These are phyloP conservation scores for Eucalyptus lansdowneana DNA, from an alignment of 345 rosid genomes.

Conservation along the genomic window DNA sequence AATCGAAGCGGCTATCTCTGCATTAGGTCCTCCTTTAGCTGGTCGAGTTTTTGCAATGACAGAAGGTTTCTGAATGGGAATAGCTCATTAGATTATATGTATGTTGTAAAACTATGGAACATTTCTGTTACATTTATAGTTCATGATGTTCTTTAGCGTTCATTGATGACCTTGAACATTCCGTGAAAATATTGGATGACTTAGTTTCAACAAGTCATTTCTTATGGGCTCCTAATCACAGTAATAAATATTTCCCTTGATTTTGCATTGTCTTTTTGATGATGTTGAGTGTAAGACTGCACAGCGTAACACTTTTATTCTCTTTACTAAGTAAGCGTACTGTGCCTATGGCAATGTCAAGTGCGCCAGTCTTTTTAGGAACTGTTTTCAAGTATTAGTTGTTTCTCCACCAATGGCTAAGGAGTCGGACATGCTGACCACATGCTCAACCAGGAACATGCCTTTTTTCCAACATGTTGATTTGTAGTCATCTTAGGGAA, in stretches of 20 bases:
- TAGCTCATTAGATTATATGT: background rate
- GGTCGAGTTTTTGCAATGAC: conserved; percentile 77
- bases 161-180: background rate
- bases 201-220: background rate
- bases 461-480: background rate
- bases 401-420: background rate
- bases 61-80: conserved; percentile 46
- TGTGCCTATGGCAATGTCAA: background rate
- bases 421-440: background rate
- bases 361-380: background rate
- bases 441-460: background rate
- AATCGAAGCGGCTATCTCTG: conserved; percentile 57
- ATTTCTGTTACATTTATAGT: background rate
- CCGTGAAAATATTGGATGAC: background rate
- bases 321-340: background rate
- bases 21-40: conserved; percentile 42
- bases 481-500: background rate
- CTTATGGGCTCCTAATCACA: background rate
- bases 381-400: background rate
- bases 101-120: background rate
- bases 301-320: background rate
- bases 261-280: background rate
- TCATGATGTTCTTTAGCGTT: background rate
- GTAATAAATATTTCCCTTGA: background rate
- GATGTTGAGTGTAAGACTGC: background rate